These are phyloP conservation scores for Calcarisporium arbuscula DNA, from an alignment of 2,329 filamentous ascomycete species.

Conservation along the genomic window DNA sequence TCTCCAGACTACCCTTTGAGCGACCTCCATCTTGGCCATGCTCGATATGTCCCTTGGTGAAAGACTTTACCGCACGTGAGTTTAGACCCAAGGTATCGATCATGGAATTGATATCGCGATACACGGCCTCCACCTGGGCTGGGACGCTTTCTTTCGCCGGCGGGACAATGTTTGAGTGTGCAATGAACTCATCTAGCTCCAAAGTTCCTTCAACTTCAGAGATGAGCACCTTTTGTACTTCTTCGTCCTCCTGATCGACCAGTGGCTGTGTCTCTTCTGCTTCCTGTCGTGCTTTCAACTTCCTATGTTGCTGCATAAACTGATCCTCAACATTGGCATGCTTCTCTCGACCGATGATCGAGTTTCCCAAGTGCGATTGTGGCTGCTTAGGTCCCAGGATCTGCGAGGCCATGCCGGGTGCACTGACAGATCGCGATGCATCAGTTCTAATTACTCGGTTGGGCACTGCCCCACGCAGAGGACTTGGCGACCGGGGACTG, in stretches of 20 bases:
- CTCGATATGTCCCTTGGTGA: slow-evolving; percentile 61
- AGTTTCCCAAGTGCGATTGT: slow-evolving; percentile 28
- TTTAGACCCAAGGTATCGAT: slow-evolving; percentile 89
- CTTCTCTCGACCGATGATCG: slow-evolving; percentile 32
- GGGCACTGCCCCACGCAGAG: slow-evolving; percentile 54
- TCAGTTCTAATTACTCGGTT: slow-evolving; percentile 43
- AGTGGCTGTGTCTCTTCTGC: slow-evolving; percentile 52
- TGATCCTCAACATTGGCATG: slow-evolving; percentile 33
- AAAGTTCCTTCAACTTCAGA: slow-evolving; percentile 56
- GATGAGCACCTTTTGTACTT: slow-evolving; percentile 55
- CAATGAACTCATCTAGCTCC: slow-evolving; percentile 62
- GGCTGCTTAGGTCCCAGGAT: slow-evolving; percentile 37
- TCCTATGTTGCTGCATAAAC: slow-evolving; percentile 44
- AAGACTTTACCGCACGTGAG: slow-evolving; percentile 56
- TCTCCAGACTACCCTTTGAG: slow-evolving; percentile 61
- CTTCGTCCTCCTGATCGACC: slow-evolving; percentile 63
- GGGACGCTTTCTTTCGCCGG: slow-evolving; percentile 52
- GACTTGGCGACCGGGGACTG: slow-evolving; percentile 69
- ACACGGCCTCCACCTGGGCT: slow-evolving; percentile 60
- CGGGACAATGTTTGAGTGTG: slow-evolving; percentile 47
- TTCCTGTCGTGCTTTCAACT: slow-evolving; percentile 47
- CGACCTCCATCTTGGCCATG: slow-evolving; percentile 47
- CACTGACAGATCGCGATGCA: slow-evolving; percentile 50
- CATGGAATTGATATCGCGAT: slow-evolving; percentile 86
- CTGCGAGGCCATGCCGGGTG: slow-evolving; percentile 52